phyloP scores from a whole-genome alignment of 2,329 filamentous ascomycete species.

The Dothistroma pini region DNA sequence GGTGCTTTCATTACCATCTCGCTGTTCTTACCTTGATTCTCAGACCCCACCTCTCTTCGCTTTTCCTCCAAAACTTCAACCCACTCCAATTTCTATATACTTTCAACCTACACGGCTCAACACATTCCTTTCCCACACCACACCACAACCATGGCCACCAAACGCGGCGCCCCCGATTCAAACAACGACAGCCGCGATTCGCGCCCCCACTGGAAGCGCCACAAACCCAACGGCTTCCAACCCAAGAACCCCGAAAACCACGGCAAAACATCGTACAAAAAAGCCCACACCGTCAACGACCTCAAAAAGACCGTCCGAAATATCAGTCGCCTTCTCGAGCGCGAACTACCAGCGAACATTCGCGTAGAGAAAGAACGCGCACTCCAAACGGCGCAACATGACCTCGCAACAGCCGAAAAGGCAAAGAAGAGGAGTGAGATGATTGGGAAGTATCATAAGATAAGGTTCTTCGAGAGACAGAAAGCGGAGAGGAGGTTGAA shows the following conservation, averaged over 20 bases:
- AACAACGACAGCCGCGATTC: not conserved
- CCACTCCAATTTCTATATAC: not conserved
- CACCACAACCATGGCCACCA: constrained; percentile 20
- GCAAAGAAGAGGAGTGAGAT: constrained; percentile 64
- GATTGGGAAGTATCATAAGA: constrained; percentile 78
- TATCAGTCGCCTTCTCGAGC: constrained; percentile 62
- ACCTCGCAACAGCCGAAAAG: constrained; percentile 57
- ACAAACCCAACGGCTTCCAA: constrained; percentile 13
- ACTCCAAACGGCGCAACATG: constrained; percentile 61
- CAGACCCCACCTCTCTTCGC: not conserved
- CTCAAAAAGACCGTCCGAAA: constrained; percentile 70
- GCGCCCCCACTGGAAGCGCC: constrained; percentile 13
- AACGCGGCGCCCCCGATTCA: constrained; percentile 19
- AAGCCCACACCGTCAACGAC: constrained; percentile 49
- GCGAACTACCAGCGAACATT: constrained; percentile 64
- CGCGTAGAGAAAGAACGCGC: constrained; percentile 69
- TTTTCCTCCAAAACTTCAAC: not conserved
- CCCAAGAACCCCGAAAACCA: constrained; percentile 11
- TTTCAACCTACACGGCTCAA: not conserved
- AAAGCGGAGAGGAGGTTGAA: constrained; percentile 67
- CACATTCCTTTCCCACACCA: not conserved
- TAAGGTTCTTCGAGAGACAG: constrained; percentile 79
- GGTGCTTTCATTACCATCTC: not conserved
- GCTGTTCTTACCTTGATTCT: not conserved
- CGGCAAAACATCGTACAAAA: constrained; percentile 31